Evolutionary conservation across 257 asterid genomes (phyloP).

Genomic region (Petunia secreta): DNA sequence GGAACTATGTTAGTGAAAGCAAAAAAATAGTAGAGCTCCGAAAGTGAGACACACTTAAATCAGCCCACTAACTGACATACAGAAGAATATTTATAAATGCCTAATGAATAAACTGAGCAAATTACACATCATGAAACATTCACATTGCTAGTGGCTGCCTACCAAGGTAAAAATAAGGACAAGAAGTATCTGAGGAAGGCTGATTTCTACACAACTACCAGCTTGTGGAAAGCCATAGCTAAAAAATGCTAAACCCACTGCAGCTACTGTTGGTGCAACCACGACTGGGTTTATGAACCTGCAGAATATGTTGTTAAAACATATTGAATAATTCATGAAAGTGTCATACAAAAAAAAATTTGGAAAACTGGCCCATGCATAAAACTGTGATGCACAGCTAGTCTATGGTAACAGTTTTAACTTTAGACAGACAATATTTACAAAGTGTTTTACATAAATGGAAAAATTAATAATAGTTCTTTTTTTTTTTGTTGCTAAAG

Average conservation of each 20-base stretch:
- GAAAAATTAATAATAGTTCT: neutral
- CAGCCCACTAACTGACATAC: slow-evolving; percentile 10
- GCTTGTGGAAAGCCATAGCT: slow-evolving; percentile 99
- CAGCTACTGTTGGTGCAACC: slow-evolving; percentile 91
- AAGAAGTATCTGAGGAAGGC: slow-evolving; percentile 83
- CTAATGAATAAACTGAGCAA: neutral
- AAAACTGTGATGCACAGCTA: neutral
- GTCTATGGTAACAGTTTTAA: neutral
- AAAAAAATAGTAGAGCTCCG: slow-evolving; percentile 1
- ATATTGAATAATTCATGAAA: neutral
- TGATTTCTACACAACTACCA: slow-evolving; percentile 89
- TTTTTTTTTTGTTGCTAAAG: neutral
- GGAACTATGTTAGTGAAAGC: neutral
- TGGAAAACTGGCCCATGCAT: neutral
- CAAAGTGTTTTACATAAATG: neutral
- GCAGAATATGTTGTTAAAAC: slow-evolving; percentile 29
- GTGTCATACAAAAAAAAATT: neutral
- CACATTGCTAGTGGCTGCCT: slow-evolving; percentile 36
- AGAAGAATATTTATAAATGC: neutral
- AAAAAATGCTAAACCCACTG: slow-evolving; percentile 91
- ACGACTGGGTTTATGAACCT: slow-evolving; percentile 97
- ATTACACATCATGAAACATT: neutral
- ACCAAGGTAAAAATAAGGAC: slow-evolving; percentile 93
- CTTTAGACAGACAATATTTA: neutral
- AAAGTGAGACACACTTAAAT: neutral